A percentile compares a stretch with the other conserved stretches of the same genome.
Evolutionary conservation across 108 stramenopile genomes (phyloP).

Genomic region (Cyclostephanos tholiformis): DNA sequence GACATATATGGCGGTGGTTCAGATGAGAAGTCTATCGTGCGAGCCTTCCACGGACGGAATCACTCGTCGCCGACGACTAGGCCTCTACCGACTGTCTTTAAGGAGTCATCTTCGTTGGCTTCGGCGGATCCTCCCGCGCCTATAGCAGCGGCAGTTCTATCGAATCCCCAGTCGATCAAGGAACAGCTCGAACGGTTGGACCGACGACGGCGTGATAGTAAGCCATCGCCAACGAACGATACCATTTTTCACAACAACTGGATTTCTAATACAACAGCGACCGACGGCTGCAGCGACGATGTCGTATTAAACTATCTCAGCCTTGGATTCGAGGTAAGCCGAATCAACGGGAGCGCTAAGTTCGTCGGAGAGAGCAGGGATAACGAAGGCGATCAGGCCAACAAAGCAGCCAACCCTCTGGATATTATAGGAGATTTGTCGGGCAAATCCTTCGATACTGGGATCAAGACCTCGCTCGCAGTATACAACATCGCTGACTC

Average conservation of each 20-base stretch:
- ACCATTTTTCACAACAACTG: too few species aligned
- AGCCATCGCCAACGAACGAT: constrained; percentile 8
- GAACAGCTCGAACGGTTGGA: constrained; percentile 14
- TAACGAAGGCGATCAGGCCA: neutral
- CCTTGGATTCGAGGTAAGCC: constrained; percentile 46
- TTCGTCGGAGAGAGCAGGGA: constrained; percentile 43
- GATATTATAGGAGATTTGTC: constrained; percentile 52
- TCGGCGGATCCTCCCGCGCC: constrained; percentile 11
- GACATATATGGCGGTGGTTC: constrained; percentile 82
- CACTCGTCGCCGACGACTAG: constrained; percentile 34
- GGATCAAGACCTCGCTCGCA: constrained; percentile 42
- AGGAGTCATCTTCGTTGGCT: neutral
- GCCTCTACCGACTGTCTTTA: constrained; percentile 7
- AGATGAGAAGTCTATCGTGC: constrained; percentile 60
- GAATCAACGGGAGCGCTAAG: constrained; percentile 19
- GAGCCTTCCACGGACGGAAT: constrained; percentile 74
- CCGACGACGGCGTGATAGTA: neutral
- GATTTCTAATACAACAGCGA: neutral
- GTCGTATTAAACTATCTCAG: constrained; percentile 44
- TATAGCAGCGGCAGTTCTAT: constrained; percentile 15
- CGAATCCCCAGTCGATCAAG: constrained; percentile 41
- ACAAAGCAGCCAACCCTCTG: constrained; percentile 27
- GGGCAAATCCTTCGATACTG: constrained; percentile 50
- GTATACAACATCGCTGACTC: constrained; percentile 56
- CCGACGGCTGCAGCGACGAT: constrained; percentile 15